These are phyloP conservation scores for Lyophyllum semitale DNA, from an alignment of 768 basidiomycete species.

Conservation along the genomic window DNA sequence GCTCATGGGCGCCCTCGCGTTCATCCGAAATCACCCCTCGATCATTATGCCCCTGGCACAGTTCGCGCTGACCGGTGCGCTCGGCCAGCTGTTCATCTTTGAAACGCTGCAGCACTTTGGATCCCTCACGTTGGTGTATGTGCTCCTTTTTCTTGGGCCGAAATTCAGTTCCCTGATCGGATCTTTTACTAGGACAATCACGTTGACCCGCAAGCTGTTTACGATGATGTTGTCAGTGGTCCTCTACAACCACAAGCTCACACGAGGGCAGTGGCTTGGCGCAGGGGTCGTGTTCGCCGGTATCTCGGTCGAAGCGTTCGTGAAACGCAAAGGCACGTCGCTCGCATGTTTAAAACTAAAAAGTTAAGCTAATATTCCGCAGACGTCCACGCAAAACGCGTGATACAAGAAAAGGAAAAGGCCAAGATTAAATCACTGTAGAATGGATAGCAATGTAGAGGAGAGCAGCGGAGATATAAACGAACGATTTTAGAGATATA, in stretches of 20 bases:
- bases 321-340: conserved; percentile 79
- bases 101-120: conserved; percentile 93
- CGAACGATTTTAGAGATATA: neutral
- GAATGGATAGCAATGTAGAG: conserved; percentile 11
- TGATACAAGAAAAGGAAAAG: conserved; percentile 82
- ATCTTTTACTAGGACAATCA: conserved; percentile 70
- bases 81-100: conserved; percentile 98
- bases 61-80: conserved; percentile 87
- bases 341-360: neutral
- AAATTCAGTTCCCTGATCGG: neutral
- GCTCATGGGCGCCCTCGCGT: conserved; percentile 66
- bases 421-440: conserved; percentile 80
- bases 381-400: conserved; percentile 82
- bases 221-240: conserved; percentile 97
- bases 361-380: neutral
- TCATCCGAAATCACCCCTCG: conserved; percentile 77
- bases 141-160: neutral
- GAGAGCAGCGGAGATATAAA: neutral
- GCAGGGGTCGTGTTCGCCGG: conserved; percentile 92
- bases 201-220: conserved; percentile 94
- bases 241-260: conserved; percentile 86
- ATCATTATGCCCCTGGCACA: conserved; percentile 73
- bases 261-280: conserved; percentile 90
- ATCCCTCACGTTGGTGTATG: conserved; percentile 82
- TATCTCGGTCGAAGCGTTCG: conserved; percentile 89